Base-by-base conservation (phyloP, 23 red algal species). In the Gracilaria caudata region DNA sequence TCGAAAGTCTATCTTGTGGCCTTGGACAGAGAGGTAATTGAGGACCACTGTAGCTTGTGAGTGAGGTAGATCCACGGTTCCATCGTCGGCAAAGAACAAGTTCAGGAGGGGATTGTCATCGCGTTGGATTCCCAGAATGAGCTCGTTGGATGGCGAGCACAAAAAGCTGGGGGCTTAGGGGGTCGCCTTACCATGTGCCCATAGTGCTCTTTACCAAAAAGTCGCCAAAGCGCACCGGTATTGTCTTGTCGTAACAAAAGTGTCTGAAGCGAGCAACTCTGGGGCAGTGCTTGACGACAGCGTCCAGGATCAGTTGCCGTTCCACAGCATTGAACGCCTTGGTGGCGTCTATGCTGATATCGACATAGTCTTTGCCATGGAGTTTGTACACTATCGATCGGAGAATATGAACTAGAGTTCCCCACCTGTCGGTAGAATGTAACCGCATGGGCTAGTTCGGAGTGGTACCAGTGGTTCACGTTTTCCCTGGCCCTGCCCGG, bases 281-380 rank as follows among this genome's bases (percentile, higher is more conserved):
- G 32, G 58, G 79, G 36, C 24, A 24, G 44, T 83, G 34, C n/a
- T 34, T 0, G 17, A 34, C 32, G 4, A 41, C 57, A 32, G 0
- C 0, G 19, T 66, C n/a, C 7, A 83, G 79, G 54, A 65, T 83
- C 12, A 51, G 2, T 30, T 80, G 77, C 1, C 79, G 79, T 59
- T 40, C 53, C 34, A 83, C 13, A 38, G 9, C 34, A n/a, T 68
- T 83, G 26, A 83, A 83, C 44, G 79, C 51, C 45, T 83, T 83
- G 4, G 7, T 51, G 4, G 79, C 79, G 33, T 83, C 79, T 25
- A 79, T 79, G n/a, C 17, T 35, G 30, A 79, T 17, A 9, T 56
- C 45, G 17, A 79, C 75, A 23, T 33, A 28, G 75, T 79, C 75
- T 79, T 56, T 24, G 29, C 46, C 8, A 33, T 33, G 46, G 16